Evolutionary conservation across 345 rosid genomes (phyloP).

Genomic region (Populus alba): DNA sequence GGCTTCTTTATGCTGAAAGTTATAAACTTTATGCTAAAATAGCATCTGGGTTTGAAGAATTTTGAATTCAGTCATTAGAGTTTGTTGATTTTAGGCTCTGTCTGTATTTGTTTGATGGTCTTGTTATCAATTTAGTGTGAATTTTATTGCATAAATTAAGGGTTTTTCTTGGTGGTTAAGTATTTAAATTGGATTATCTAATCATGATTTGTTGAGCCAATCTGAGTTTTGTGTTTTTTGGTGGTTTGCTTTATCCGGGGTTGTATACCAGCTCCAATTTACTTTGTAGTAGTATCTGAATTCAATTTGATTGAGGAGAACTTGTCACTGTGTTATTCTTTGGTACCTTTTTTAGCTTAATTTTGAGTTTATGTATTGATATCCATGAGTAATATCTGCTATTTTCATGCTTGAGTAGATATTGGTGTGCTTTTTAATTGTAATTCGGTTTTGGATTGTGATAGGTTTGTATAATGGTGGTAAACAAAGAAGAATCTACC

Average conservation of each 20-base stretch:
- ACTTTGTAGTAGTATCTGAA: background rate
- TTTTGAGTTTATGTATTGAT: background rate
- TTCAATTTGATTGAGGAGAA: background rate
- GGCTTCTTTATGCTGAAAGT: background rate
- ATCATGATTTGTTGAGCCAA: background rate
- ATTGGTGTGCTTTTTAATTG: background rate
- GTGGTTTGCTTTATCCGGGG: background rate
- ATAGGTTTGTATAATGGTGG: conserved; percentile 9
- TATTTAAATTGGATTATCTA: background rate
- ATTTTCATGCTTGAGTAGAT: background rate
- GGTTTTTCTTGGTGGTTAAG: background rate
- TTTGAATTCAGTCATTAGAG: background rate
- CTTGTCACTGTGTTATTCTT: no score
- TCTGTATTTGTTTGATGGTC: background rate
- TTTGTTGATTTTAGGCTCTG: background rate
- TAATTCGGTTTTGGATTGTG: background rate
- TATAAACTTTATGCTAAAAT: background rate
- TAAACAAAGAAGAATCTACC: background rate
- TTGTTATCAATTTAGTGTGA: background rate
- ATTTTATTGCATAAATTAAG: background rate
- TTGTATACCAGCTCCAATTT: background rate
- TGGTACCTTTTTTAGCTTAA: background rate
- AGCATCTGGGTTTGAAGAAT: background rate
- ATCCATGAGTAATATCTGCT: background rate
- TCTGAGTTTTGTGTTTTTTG: background rate